phyloP scores from a whole-genome alignment of 176 grass and related monocot genomes.

The Bothriochloa decipiens region DNA sequence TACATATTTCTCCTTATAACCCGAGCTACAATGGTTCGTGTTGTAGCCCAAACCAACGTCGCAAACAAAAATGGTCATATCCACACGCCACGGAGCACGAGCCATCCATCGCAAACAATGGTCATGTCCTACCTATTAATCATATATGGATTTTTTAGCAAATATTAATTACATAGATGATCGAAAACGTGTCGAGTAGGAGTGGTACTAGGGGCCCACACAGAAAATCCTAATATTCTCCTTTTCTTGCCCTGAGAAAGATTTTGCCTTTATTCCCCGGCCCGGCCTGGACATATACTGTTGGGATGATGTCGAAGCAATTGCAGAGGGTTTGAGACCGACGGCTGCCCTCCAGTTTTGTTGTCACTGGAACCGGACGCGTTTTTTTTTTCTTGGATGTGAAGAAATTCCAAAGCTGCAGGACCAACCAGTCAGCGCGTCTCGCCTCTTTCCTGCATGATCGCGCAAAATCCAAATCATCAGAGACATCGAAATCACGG shows the following conservation, averaged over 20 bases:
- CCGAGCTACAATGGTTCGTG: neutral
- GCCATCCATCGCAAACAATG: too few relatives aligned
- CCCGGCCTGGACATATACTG: neutral
- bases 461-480: conserved; percentile 18
- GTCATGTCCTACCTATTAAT: too few relatives aligned
- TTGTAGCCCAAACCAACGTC: neutral
- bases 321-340: neutral
- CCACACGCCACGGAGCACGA: neutral
- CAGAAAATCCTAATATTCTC: neutral
- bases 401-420: neutral
- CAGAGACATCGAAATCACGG: neutral
- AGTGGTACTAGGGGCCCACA: neutral
- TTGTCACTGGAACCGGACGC: neutral
- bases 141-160: too few relatives aligned
- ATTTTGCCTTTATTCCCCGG: neutral
- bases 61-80: neutral
- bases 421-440: too few relatives aligned
- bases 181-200: neutral
- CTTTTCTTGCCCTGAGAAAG: neutral
- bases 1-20: too few relatives aligned
- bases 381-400: neutral
- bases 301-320: neutral
- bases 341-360: neutral
- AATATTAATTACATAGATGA: too few relatives aligned
- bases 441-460: too few relatives aligned